These are phyloP conservation scores for Conringia planisiliqua DNA, from an alignment of 345 rosid genomes.

Conservation along the genomic window DNA sequence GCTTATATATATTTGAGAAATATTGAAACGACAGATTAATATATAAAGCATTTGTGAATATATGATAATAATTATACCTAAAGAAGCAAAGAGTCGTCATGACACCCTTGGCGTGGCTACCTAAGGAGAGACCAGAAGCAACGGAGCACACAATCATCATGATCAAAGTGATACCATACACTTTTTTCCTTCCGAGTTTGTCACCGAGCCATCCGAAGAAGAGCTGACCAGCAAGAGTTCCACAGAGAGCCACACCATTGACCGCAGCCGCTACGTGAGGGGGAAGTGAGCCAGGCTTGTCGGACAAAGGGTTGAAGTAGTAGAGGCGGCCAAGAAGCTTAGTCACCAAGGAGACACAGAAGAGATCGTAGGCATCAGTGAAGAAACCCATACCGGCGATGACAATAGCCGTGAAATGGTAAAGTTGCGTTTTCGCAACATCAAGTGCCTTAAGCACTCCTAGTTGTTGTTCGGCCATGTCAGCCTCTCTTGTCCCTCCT, in stretches of 20 bases:
- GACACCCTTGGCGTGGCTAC: slow-evolving; percentile 20
- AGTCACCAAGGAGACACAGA: slow-evolving; percentile 41
- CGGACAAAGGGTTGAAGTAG: slow-evolving; percentile 30
- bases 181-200: slow-evolving; percentile 40
- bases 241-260: slow-evolving; percentile 38
- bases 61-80: slow-evolving; percentile 9
- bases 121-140: slow-evolving; percentile 39
- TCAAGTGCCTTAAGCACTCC: slow-evolving; percentile 45
- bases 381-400: slow-evolving; percentile 52
- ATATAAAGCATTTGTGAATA: neutral
- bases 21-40: too few species aligned
- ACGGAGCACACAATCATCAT: slow-evolving; percentile 38
- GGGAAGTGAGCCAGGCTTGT: slow-evolving; percentile 37
- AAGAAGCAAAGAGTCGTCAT: slow-evolving; percentile 44
- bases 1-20: too few species aligned
- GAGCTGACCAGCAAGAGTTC: slow-evolving; percentile 38
- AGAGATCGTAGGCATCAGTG: slow-evolving; percentile 46
- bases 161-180: slow-evolving; percentile 39
- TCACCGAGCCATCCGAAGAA: slow-evolving; percentile 47
- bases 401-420: slow-evolving; percentile 43
- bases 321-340: slow-evolving; percentile 46
- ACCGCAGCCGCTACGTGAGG: slow-evolving; percentile 38
- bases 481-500: neutral
- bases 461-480: slow-evolving; percentile 34
- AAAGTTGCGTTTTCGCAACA: slow-evolving; percentile 41